Conservation (phyloP, 1,284 basidiomycete genomes). For the Melampsora larici-populina region DNA sequence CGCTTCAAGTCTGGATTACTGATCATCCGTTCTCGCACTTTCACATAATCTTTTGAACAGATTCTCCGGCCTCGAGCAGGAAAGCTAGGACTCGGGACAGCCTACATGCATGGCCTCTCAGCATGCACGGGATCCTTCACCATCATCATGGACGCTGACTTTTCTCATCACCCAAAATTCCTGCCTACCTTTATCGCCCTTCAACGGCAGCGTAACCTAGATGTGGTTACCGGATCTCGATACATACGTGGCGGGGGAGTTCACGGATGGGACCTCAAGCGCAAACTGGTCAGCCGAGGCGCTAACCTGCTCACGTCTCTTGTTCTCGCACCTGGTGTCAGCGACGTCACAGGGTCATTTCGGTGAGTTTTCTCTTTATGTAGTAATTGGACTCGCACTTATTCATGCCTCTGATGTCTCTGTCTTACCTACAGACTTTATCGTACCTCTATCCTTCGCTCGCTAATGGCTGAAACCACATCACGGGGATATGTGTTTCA, state of each 20-base stretch:
- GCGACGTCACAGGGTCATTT: conserved; percentile 81
- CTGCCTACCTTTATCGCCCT: conserved; percentile 53
- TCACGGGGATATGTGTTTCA: conserved; percentile 92
- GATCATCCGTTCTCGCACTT: conserved; percentile 9
- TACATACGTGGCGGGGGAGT: conserved; percentile 73
- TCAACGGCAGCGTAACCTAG: conserved; percentile 73
- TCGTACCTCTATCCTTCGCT: conserved; percentile 68
- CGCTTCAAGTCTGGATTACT: not conserved
- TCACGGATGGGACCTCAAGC: conserved; percentile 81
- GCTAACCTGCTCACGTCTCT: conserved; percentile 82
- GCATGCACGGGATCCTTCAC: conserved; percentile 88
- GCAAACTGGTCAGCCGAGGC: conserved; percentile 77
- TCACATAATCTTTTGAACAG: not conserved
- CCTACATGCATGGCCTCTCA: conserved; percentile 84
- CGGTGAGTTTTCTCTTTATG: conserved; percentile 59
- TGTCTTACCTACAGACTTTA: conserved; percentile 63
- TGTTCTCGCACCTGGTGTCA: conserved; percentile 74
- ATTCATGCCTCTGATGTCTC: not conserved
- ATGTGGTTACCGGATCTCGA: conserved; percentile 89
- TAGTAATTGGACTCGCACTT: not conserved
- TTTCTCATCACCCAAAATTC: conserved; percentile 69
- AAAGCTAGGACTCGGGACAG: conserved; percentile 62
- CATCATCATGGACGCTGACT: conserved; percentile 94
- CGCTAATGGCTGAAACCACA: conserved; percentile 75
- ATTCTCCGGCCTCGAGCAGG: conserved; percentile 32